Percentiles rank a stretch among this genome's conserved stretches.
These are phyloP conservation scores for Penicillium expansum DNA, from an alignment of 2,329 filamentous ascomycete species.

Conservation along the genomic window DNA sequence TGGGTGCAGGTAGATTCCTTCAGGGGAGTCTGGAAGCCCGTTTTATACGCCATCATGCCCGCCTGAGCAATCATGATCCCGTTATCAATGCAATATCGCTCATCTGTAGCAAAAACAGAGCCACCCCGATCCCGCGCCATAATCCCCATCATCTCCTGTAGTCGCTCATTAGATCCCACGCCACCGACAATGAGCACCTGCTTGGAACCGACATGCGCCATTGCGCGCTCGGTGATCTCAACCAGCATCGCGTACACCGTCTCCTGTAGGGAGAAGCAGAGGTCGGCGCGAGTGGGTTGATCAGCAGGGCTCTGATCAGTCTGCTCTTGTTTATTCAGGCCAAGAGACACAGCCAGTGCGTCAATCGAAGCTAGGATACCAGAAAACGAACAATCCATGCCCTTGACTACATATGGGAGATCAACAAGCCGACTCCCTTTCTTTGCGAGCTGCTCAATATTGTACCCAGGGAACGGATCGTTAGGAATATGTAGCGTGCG, in stretches of 20 bases:
- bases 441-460: slow-evolving; percentile 91
- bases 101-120: slow-evolving; percentile 90
- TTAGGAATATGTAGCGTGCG: slow-evolving; percentile 88
- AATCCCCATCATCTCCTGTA: slow-evolving; percentile 98
- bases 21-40: not conserved
- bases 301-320: slow-evolving; percentile 30
- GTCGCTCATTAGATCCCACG: slow-evolving; percentile 87
- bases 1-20: not conserved
- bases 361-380: slow-evolving; percentile 84
- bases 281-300: slow-evolving; percentile 68
- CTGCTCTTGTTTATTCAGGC: slow-evolving; percentile 17
- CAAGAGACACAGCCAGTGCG: slow-evolving; percentile 1
- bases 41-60: not conserved
- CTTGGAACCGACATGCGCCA: slow-evolving; percentile 89
- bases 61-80: slow-evolving; percentile 77
- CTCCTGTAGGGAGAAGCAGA: slow-evolving; percentile 94
- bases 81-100: slow-evolving; percentile 97
- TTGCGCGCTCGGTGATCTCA: slow-evolving; percentile 95
- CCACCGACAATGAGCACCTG: slow-evolving; percentile 95
- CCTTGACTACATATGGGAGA: slow-evolving; percentile 93
- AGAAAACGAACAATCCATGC: slow-evolving; percentile 86
- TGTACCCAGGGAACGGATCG: slow-evolving; percentile 94
- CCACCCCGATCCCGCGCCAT: slow-evolving; percentile 90
- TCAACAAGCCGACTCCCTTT: slow-evolving; percentile 71
- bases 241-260: slow-evolving; percentile 96